Evolutionary conservation across 768 basidiomycete species (phyloP), one percentile per base, ranked within the genome.

Genomic region (Xerocomellus intermedius): DNA sequence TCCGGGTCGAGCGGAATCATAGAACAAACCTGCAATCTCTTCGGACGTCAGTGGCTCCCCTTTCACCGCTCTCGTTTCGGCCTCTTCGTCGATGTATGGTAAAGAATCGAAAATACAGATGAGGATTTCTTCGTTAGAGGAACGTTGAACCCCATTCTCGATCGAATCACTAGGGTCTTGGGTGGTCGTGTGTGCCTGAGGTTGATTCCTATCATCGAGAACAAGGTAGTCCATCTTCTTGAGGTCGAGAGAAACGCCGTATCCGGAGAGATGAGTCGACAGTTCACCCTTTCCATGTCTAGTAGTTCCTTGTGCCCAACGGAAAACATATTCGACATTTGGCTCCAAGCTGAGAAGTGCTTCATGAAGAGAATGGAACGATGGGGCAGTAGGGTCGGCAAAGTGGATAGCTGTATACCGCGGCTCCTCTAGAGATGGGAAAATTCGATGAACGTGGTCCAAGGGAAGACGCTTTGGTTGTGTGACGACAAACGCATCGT

Each of bases 211-310:
- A 69, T 99, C 97, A 66, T 99, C 97, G 8, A 98, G 74, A 5
- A 88, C 94, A 13, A 98, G 81, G 67, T 98, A 99, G 64, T 99
- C 97, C 79, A 84, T 97, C 75, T 95, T 97, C 78, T 99, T 99
- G 62, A 99, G 72, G 61, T 96, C 93, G 50, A 99, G 75, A 21
- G 89, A 80, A 8, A 95, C 95, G 4, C 97, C 97, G 62, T 93
- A 99, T 5, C 96, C 96, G 4, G 89, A 85, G 8, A 99, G 74
- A 64, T 80, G 78, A 54, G 72, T 80, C 5, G 69, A 60, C 1
- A 63, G 63, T 0, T 62, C 47, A 19, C 62, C 64, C 0, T 65
- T 57, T 4, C 81, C 74, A 52, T 84, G 82, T n/a, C 59, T 43
- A 21, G 21, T 16, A 0, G 59, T 48, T 9, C 65, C 55, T 9